Evolutionary conservation across 208 protist species (phyloP), one percentile per base, ranked within the genome.

Genomic region (Crithidia brevicula): DNA sequence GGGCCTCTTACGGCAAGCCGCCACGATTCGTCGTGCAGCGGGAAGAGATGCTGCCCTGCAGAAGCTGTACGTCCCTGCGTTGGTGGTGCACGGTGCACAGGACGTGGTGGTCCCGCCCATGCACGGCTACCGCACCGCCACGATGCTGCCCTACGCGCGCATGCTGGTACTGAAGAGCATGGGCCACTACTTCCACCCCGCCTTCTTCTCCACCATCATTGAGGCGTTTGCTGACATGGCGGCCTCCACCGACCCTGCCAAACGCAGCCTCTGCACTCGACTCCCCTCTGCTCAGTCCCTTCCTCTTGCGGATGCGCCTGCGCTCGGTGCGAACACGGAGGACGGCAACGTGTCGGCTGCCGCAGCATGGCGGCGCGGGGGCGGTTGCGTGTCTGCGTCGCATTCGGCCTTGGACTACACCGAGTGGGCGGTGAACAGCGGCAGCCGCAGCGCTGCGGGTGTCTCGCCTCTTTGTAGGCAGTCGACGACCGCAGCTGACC

Each of bases 171-270:
- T 92, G 34, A 82, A 89, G 63, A 84, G 70, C 53, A 92, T 94
- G 89, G 89, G 86, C 2, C 89, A 94, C 67, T 94, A 92, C 77
- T 87, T 94, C 63, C 85, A 94, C 56, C 89, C 85, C 13, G 81
- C 79, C 18, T 92, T 90, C 50, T 94, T 89, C 40, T 51, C 69
- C 4, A 67, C 82, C 1, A 79, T 94, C n/a, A 64, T 86, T n/a
- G 50, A 53, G 6, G 77, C 71, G 0, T 82, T 82, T 50, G 77
- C 50, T 31, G 72, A 74, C 42, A 70, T 79, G 72, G 77, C 77
- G 0, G 52, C 74, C 40, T 68, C 69, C 11, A 82, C 80, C 1
- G 69, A 74, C 25, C 47, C 64, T 7, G 27, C 57, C 7, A 52
- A 25, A 30, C 45, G 59, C 9, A 2, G 38, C 15, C 45, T 66